A percentile compares a stretch with the other conserved stretches of the same genome.
Conservation (phyloP, 2,329 filamentous ascomycete species). For the Venturia pyrina region DNA sequence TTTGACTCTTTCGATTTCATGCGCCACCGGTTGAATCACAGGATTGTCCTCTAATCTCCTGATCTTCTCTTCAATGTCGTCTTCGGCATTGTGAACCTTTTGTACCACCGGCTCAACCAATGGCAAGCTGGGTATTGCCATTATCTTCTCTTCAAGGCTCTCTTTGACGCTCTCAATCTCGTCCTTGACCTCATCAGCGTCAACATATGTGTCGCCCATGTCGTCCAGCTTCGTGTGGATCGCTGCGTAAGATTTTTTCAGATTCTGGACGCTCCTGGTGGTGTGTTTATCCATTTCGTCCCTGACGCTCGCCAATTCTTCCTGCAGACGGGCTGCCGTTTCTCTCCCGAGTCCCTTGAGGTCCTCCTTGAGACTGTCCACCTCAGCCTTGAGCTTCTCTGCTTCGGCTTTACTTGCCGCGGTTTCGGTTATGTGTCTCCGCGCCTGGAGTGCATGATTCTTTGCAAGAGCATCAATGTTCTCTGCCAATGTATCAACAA, state of each 20-base stretch:
- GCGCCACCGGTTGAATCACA: no score
- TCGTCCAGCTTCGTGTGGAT: not conserved
- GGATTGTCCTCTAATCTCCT: no score
- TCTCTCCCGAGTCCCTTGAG: not conserved
- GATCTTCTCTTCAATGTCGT: not conserved
- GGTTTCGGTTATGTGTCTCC: not conserved
- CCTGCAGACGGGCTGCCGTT: not conserved
- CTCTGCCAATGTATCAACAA: not conserved
- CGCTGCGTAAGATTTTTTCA: not conserved
- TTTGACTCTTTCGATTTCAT: no score
- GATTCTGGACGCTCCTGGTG: not conserved
- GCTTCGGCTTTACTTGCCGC: not conserved
- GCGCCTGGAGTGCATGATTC: not conserved
- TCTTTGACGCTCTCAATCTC: not conserved
- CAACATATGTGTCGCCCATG: not conserved
- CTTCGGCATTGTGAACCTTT: not conserved
- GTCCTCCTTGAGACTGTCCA: not conserved
- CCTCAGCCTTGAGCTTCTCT: not conserved
- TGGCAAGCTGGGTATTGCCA: not conserved
- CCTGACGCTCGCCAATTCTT: not conserved
- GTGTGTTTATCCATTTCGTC: not conserved
- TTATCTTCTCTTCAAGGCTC: not conserved
- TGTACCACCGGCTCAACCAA: not conserved
- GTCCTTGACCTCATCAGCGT: not conserved
- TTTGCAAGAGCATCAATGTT: not conserved